phyloP scores from a whole-genome alignment of 306 rosid species.

The Urtica urens region DNA sequence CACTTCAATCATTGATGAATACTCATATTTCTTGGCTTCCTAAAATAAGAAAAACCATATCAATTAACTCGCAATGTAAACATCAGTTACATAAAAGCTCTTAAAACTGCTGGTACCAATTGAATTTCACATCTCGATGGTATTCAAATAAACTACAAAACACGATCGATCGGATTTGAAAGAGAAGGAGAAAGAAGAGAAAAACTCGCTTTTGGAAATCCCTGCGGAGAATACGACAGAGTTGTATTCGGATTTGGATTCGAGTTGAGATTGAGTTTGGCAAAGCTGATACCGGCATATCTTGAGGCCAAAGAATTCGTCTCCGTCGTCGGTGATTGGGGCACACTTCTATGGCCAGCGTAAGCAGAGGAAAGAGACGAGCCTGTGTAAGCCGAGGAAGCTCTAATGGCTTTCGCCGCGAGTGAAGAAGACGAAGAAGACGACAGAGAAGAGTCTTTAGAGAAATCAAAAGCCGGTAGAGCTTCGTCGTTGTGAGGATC shows the following conservation, averaged over 20 bases:
- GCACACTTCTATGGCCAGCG: too few species aligned
- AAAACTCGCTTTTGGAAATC: conserved; percentile 3
- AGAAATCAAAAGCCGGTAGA: conserved; percentile 25
- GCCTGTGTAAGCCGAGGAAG: conserved; percentile 82
- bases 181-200: conserved; percentile 2
- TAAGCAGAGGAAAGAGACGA: conserved; percentile 88
- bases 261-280: conserved; percentile 3
- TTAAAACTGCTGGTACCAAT: too few species aligned
- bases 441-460: conserved; percentile 29
- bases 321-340: conserved; percentile 2
- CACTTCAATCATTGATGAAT: conserved; percentile 78
- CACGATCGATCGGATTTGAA: too few species aligned
- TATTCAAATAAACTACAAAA: background rate
- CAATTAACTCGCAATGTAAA: too few species aligned
- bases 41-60: conserved; percentile 20
- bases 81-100: too few species aligned
- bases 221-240: too few species aligned
- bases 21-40: conserved; percentile 53
- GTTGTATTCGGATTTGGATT: background rate
- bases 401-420: conserved; percentile 86
- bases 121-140: background rate
- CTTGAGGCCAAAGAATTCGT: conserved; percentile 28
- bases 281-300: conserved; percentile 13
- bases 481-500: conserved; percentile 15
- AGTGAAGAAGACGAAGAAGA: conserved; percentile 48